Percentiles rank a stretch among this genome's conserved stretches.
These are phyloP conservation scores for Thermochaetoides thermophila DNA, from an alignment of 495 filamentous ascomycete species.

Conservation along the genomic window DNA sequence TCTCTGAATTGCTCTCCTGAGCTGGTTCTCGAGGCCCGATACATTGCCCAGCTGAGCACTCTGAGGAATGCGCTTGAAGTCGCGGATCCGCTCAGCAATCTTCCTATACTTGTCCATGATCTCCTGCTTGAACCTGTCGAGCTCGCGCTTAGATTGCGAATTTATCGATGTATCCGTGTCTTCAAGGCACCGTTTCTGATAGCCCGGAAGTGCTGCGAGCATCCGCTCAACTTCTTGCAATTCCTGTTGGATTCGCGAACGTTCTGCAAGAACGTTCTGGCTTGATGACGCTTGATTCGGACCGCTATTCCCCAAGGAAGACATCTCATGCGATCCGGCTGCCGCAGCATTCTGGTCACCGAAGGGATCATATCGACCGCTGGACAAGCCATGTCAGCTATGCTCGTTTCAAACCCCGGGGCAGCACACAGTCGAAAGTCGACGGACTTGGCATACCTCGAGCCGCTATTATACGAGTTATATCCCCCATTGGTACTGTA, in stretches of 20 bases:
- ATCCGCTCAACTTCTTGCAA: constrained; percentile 60
- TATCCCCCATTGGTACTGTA: no score
- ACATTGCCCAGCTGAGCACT: constrained; percentile 51
- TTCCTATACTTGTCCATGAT: constrained; percentile 69
- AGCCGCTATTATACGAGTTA: no score
- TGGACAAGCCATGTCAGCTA: no score
- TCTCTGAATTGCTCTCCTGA: constrained; percentile 61
- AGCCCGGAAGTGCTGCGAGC: constrained; percentile 40
- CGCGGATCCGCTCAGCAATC: constrained; percentile 58
- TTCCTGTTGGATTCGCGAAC: constrained; percentile 57
- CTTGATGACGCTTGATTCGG: no score
- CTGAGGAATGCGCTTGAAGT: constrained; percentile 65
- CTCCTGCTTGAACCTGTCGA: constrained; percentile 46
- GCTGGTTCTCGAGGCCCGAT: constrained; percentile 60
- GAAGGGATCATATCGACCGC: constrained; percentile 20
- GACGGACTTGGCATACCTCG: no score
- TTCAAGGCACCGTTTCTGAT: constrained; percentile 44
- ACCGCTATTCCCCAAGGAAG: constrained; percentile 37
- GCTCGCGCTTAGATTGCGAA: constrained; percentile 37
- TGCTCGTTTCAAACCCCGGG: no score
- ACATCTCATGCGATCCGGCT: constrained; percentile 49
- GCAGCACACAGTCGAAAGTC: no score
- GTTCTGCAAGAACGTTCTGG: no score
- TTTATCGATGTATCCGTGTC: constrained; percentile 40
- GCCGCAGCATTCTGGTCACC: constrained; percentile 14